Conservation (phyloP, 148 eudicot species). For the Nepenthes gracilis region DNA sequence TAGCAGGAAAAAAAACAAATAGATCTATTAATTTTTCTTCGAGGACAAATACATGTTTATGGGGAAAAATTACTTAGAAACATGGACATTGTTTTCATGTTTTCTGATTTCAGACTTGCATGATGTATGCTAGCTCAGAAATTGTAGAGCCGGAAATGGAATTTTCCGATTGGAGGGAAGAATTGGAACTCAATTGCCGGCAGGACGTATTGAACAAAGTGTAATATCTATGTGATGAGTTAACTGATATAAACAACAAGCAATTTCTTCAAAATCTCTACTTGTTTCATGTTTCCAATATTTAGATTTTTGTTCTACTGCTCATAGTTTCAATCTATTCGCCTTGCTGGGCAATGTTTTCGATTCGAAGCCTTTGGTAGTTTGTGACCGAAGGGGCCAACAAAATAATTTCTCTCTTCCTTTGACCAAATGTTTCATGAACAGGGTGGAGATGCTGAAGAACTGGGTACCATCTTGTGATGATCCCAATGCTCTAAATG, state of each 20-base stretch:
- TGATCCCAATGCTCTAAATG: neutral
- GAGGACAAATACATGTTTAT: too few relatives aligned
- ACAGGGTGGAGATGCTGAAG: neutral
- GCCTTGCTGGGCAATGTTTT: neutral
- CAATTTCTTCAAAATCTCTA: neutral
- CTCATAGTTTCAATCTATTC: neutral
- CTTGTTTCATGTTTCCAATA: too few relatives aligned
- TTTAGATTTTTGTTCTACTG: too few relatives aligned
- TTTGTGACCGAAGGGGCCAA: neutral
- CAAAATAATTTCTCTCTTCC: neutral
- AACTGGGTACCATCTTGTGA: neutral
- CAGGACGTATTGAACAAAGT: neutral
- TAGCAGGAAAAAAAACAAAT: too few relatives aligned
- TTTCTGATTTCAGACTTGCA: too few relatives aligned
- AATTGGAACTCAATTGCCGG: slow-evolving; percentile 3
- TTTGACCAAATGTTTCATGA: neutral
- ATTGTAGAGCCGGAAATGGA: neutral
- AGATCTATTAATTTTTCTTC: too few relatives aligned
- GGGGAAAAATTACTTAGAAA: too few relatives aligned
- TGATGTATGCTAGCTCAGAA: too few relatives aligned
- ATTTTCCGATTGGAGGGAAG: neutral
- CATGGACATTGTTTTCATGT: too few relatives aligned
- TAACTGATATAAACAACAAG: neutral
- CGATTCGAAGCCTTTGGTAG: neutral
- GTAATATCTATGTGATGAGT: neutral